phyloP scores from a whole-genome alignment of 2,329 filamentous ascomycete genomes.

The Apiospora kogelbergensis region DNA sequence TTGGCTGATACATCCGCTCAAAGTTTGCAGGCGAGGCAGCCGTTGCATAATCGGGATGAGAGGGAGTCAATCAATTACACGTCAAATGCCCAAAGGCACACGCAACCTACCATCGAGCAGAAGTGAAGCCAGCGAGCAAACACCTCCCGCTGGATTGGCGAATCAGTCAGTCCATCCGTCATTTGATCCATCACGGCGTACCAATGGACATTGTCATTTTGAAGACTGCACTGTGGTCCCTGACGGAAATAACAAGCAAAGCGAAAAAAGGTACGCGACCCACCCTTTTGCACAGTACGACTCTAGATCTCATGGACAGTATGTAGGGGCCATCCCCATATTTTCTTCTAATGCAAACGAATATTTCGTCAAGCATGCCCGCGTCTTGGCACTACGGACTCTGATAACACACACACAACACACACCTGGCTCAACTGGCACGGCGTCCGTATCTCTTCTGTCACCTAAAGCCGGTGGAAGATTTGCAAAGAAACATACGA shows the following conservation, averaged over 20 bases:
- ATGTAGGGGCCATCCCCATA: neutral
- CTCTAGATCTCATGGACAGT: neutral
- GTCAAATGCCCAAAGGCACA: neutral
- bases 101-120: neutral
- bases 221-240: neutral
- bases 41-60: slow-evolving; percentile 1
- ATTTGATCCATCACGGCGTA: neutral
- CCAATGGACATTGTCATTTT: neutral
- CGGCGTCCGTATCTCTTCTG: too few species aligned
- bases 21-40: neutral
- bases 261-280: neutral
- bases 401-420: too few species aligned
- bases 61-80: neutral
- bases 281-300: neutral
- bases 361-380: slow-evolving; percentile 9
- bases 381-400: neutral
- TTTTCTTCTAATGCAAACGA: slow-evolving; percentile 3
- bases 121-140: neutral
- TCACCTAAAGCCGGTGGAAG: too few species aligned
- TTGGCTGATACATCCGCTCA: neutral
- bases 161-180: neutral
- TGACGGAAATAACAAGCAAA: slow-evolving; percentile 6
- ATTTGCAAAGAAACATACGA: too few species aligned
- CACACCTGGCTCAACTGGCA: too few species aligned
- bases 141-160: neutral